Base-by-base conservation (phyloP, 495 filamentous ascomycete genomes). In the Friedmanniomyces simplex region DNA sequence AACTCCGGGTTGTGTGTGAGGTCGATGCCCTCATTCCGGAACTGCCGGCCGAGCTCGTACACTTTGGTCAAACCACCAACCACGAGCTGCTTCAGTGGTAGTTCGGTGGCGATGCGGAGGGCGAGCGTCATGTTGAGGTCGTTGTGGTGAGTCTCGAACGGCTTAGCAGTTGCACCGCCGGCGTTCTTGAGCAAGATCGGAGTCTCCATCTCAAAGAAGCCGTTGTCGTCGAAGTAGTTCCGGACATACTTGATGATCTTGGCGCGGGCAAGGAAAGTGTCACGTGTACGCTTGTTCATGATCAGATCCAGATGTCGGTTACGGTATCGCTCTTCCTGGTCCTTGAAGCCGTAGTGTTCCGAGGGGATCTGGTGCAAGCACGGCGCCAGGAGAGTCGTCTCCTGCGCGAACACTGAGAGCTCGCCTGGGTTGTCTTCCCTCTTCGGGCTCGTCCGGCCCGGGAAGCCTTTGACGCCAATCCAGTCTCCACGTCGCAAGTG, bases 1-100 rank as follows among this genome's bases (percentile, higher is more conserved):
- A 97, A 99, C 66, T 99, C 93, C 1, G 93, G 93, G 74, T 99
- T 99, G 77, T 99, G 94, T 14, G 93, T 96, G 52, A 94, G 76
- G 73, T 99, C 93, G 65, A 94, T 87, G 53, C 88, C 90, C 70
- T 99, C 93, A 64, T 97, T 99, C 57, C 93, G 77, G 79, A 97
- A 96, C 59, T 88, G 84, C 1, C 86, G 81, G 20, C 94, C 93
- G 51, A 97, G 79, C 66, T 99, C 93, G 71, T 93, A 97, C 11
- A 97, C 91, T 62, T 84, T 79, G 71, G 96, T 86, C 4, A 96
- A 75, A 47, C 93, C 93, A 67, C 93, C 93, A 18, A 97, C 90
- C 24, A 97, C 85, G 48, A 99, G 79, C 78, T 89, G 85, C 82
- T 99, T 99, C 60, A 99, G 82, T 72, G 91, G 95, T 28, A 99